Conservation (phyloP, 257 asterid genomes). For the Solanum chilense region DNA sequence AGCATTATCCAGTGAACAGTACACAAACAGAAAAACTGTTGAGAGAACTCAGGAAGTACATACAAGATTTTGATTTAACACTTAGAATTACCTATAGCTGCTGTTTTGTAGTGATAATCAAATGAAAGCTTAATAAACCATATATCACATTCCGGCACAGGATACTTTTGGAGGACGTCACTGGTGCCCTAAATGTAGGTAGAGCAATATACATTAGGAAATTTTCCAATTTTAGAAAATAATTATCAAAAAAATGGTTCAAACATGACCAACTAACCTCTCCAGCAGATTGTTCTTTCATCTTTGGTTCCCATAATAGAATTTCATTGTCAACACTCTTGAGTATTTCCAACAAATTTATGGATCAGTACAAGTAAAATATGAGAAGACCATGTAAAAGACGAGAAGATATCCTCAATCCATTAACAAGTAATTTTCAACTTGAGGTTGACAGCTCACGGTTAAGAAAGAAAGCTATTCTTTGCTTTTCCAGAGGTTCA, state of each 20-base stretch:
- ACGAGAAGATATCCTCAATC: neutral
- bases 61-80: neutral
- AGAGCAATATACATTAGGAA: constrained; percentile 6
- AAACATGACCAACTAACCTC: constrained; percentile 50
- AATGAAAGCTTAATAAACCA: constrained; percentile 98
- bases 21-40: neutral
- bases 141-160: constrained; percentile 95
- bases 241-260: neutral
- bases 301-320: constrained; percentile 94
- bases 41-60: neutral
- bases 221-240: neutral
- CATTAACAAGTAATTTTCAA: neutral
- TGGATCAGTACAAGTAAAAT: neutral
- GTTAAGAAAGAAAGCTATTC: neutral
- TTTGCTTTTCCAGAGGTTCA: neutral
- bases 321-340: constrained; percentile 98
- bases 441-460: neutral
- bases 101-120: constrained; percentile 69
- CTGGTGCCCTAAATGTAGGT: constrained; percentile 59
- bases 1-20: neutral
- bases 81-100: constrained; percentile 60
- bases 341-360: constrained; percentile 11
- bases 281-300: constrained; percentile 93
- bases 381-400: neutral
- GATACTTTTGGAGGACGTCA: constrained; percentile 92